A percentile compares a stretch with the other conserved stretches of the same genome.
These are phyloP conservation scores for Irpex sp. DNA, from an alignment of 1,284 basidiomycete genomes.

Conservation along the genomic window DNA sequence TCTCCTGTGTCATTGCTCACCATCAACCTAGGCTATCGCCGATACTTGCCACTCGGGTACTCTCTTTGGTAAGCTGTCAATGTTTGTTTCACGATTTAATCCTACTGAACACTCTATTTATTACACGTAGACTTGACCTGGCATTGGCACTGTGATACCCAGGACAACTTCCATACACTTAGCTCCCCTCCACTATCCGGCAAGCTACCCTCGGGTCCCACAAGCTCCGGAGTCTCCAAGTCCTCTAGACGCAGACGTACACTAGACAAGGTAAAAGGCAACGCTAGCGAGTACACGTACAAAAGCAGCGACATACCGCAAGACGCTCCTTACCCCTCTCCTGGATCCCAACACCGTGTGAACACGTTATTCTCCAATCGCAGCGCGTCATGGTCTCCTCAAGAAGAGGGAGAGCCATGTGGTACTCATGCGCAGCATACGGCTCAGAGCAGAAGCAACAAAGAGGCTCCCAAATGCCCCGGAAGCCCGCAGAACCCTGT, in stretches of 20 bases:
- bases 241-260: too few species aligned
- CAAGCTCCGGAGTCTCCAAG: neutral
- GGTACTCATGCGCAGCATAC: too few species aligned
- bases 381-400: neutral
- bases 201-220: neutral
- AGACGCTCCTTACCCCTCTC: neutral
- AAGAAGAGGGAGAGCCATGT: neutral
- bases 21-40: constrained; percentile 5
- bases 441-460: too few species aligned
- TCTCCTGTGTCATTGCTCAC: neutral
- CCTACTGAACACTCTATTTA: neutral
- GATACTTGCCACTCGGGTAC: constrained; percentile 12
- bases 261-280: neutral
- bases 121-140: neutral
- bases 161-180: neutral
- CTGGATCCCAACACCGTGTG: neutral
- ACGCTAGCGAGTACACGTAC: neutral
- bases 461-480: too few species aligned
- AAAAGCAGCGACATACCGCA: neutral
- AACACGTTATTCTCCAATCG: neutral
- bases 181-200: neutral
- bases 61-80: constrained; percentile 4
- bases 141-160: neutral
- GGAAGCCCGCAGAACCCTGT: too few species aligned
- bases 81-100: neutral